Evolutionary conservation across 2,329 filamentous ascomycete genomes (phyloP), one percentile per base, ranked within the genome.

Genomic region (Penicillium oxalicum): DNA sequence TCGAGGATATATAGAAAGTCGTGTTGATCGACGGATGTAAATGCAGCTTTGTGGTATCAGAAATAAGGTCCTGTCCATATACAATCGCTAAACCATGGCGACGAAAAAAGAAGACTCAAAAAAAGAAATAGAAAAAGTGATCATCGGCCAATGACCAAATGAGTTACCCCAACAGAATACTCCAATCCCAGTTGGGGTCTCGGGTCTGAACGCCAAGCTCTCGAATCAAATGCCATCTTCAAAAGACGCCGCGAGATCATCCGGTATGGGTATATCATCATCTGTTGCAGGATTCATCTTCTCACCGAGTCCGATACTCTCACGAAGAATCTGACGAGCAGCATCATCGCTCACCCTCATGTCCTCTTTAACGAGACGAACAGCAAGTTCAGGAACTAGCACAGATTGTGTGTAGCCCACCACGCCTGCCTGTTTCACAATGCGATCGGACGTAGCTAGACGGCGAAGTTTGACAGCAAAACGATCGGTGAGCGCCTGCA

Each of bases 391-490:
- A 0, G 88, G 87, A 25, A 94, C 87, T 52, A 95, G 70, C 1
- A 91, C 87, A 1, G 77, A 75, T 66, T 90, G 85, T 2, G 90
- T 81, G 59, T 85, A 91, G 25, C 77, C 78, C 4, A 81, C 80
- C 33, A 84, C 77, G 1, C 86, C 85, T 29, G 84, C 76, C 1
- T 79, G 79, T 11, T 84, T 79, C 50, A 91, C 79, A 13, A 88
- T 73, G 12, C 74, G 71, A 62, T 91, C 87, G 45, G 77, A 74
- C 12, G 82, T 72, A 2, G 84, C 81, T 47, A 80, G 76, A 55
- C 78, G 74, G 49, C 84, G 81, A 28, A 91, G 68, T 52, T 79
- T 67, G 7, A 74, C 64, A 11, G 78, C 80, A 63, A 88, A 83
- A 40, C 75, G 74, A 3, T 70, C 61, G 50, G 87, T 81, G 34